Conservation (phyloP, 495 filamentous ascomycete species). For the Penicillium egyptiacum region DNA sequence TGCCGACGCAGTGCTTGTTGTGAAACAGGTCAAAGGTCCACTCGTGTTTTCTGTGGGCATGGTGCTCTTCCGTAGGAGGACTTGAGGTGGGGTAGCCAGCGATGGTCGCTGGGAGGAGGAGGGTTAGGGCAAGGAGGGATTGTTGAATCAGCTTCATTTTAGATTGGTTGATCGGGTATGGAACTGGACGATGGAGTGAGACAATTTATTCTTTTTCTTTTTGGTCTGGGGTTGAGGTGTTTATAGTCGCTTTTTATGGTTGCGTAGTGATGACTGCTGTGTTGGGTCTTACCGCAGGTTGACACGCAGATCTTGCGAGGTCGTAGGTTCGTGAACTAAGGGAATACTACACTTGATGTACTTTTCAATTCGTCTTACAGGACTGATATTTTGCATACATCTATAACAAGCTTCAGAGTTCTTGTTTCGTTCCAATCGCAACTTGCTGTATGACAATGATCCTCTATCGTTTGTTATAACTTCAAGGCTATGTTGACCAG, state of each 20-base stretch:
- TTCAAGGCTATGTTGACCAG: neutral
- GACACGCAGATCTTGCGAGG: neutral
- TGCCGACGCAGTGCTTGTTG: conserved; percentile 9
- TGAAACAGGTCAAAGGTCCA: conserved; percentile 20
- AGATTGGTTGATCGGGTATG: neutral
- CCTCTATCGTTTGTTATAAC: neutral
- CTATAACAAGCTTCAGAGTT: neutral
- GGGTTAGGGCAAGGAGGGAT: neutral
- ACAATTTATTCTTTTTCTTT: neutral
- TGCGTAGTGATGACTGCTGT: conserved; percentile 8
- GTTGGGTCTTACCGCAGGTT: neutral
- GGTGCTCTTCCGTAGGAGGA: neutral
- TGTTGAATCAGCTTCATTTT: conserved; percentile 1
- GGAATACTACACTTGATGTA: neutral
- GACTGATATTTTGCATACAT: neutral
- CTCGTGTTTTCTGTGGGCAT: neutral
- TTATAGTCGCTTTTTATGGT: neutral
- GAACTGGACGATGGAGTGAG: neutral
- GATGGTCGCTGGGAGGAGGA: neutral
- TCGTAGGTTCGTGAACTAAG: too few species aligned
- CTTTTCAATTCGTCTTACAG: neutral
- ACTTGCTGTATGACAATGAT: neutral
- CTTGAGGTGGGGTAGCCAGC: neutral
- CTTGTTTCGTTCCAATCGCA: neutral
- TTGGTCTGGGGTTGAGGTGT: neutral